phyloP scores from a whole-genome alignment of 139 green algal genomes.

The Chlorella ohadii region DNA sequence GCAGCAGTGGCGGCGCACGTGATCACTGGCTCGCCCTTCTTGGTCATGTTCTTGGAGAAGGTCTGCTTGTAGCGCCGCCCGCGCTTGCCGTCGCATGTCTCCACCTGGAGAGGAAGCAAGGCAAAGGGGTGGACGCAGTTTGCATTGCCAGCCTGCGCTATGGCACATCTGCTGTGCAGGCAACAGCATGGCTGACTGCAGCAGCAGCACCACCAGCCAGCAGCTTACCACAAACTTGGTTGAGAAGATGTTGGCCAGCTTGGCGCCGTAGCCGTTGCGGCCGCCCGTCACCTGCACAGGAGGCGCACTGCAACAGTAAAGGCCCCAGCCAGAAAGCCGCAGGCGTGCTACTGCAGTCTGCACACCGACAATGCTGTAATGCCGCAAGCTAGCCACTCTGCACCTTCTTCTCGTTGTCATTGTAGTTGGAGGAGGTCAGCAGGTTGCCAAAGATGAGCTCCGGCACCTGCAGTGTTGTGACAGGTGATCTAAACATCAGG shows the following conservation, averaged over 20 bases:
- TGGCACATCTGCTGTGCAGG: too few species aligned
- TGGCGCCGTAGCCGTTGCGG: slow-evolving; percentile 98
- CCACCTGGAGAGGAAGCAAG: slow-evolving; percentile 52
- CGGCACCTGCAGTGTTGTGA: slow-evolving; percentile 61
- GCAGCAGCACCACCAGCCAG: too few species aligned
- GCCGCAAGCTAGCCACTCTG: background rate
- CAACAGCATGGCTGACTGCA: too few species aligned
- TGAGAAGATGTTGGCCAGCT: slow-evolving; percentile 99
- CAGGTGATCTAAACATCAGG: too few species aligned
- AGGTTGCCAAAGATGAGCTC: slow-evolving; percentile 99
- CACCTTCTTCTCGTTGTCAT: slow-evolving; percentile 98
- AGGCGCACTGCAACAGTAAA: background rate
- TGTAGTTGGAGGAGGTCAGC: slow-evolving; percentile 98
- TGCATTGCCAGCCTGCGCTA: too few species aligned
- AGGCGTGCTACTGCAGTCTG: background rate
- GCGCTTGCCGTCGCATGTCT: slow-evolving; percentile 94
- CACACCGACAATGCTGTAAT: background rate
- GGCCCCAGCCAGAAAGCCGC: background rate
- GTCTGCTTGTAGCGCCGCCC: slow-evolving; percentile 88
- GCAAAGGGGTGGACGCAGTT: too few species aligned
- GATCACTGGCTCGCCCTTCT: slow-evolving; percentile 81
- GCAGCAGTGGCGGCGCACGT: slow-evolving; percentile 15
- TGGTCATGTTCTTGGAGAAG: slow-evolving; percentile 87
- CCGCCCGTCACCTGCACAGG: slow-evolving; percentile 91
- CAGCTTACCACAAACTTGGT: slow-evolving; percentile 83